phyloP scores from a whole-genome alignment of 1,139 yeast species.

The Scheffersomyces cryptocercus region DNA sequence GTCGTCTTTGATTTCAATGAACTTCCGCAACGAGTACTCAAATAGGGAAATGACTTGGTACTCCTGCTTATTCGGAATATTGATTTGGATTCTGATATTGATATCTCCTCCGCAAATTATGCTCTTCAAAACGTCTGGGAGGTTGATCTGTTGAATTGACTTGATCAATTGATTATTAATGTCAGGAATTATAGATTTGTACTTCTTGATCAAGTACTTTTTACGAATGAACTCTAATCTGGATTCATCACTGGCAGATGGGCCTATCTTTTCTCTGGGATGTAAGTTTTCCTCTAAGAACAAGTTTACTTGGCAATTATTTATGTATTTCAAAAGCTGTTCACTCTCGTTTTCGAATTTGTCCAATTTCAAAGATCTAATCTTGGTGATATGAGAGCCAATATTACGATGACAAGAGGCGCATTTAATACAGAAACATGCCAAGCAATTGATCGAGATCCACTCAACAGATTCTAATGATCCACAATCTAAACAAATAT shows the following conservation, averaged over 20 bases:
- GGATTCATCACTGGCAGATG: slow-evolving; percentile 39
- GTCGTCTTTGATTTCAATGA: slow-evolving; percentile 29
- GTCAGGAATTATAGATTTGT: slow-evolving; percentile 24
- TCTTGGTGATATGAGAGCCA: slow-evolving; percentile 54
- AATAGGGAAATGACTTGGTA: slow-evolving; percentile 44
- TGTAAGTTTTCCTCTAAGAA: slow-evolving; percentile 34
- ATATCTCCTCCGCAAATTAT: slow-evolving; percentile 54
- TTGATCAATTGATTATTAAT: slow-evolving; percentile 32
- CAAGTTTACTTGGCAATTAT: slow-evolving; percentile 39
- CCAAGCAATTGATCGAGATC: slow-evolving; percentile 77
- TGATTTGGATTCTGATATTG: slow-evolving; percentile 36
- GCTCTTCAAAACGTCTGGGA: slow-evolving; percentile 45
- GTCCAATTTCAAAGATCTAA: slow-evolving; percentile 52
- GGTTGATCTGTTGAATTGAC: slow-evolving; percentile 53
- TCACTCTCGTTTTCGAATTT: slow-evolving; percentile 45
- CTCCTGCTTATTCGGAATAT: slow-evolving; percentile 19
- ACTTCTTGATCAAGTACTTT: slow-evolving; percentile 51
- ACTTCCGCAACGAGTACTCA: slow-evolving; percentile 61
- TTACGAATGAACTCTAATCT: slow-evolving; percentile 46
- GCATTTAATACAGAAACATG: slow-evolving; percentile 79
- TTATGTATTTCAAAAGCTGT: slow-evolving; percentile 40
- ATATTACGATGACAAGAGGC: slow-evolving; percentile 59
- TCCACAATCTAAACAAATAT: slow-evolving; percentile 79
- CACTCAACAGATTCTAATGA: slow-evolving; percentile 70
- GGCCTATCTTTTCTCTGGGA: slow-evolving; percentile 17